phyloP scores from a whole-genome alignment of 2,329 filamentous ascomycete species.

The Alternaria ventricosa region DNA sequence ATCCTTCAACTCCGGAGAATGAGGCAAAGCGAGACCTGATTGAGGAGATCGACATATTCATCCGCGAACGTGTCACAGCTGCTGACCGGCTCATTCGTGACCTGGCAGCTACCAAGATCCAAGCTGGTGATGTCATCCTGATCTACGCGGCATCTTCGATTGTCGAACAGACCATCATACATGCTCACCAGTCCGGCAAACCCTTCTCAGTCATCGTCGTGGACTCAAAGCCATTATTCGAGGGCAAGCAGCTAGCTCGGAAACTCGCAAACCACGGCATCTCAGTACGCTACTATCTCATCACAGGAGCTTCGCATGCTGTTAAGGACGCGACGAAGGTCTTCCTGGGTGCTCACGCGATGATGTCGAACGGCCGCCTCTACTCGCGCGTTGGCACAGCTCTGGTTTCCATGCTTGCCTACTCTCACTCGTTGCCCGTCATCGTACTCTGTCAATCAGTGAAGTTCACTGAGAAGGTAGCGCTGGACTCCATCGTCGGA shows the following conservation, averaged over 20 bases:
- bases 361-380: constrained; percentile 93
- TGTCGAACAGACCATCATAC: constrained; percentile 80
- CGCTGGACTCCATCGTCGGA: constrained; percentile 88
- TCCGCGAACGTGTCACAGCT: constrained; percentile 86
- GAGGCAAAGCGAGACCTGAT: constrained; percentile 81
- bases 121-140: constrained; percentile 79
- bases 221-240: constrained; percentile 75
- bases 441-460: constrained; percentile 92
- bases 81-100: constrained; percentile 86
- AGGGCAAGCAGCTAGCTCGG: constrained; percentile 74
- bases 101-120: constrained; percentile 76
- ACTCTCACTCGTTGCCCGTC: constrained; percentile 77
- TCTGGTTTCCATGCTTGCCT: constrained; percentile 82
- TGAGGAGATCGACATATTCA: constrained; percentile 84
- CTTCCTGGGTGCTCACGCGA: constrained; percentile 84
- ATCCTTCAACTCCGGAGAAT: constrained; percentile 81
- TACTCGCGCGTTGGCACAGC: constrained; percentile 89
- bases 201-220: constrained; percentile 84
- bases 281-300: constrained; percentile 79
- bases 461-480: constrained; percentile 91
- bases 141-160: constrained; percentile 87
- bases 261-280: constrained; percentile 73
- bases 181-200: constrained; percentile 72
- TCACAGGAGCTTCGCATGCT: constrained; percentile 77
- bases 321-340: constrained; percentile 75